A percentile compares a stretch with the other conserved stretches of the same genome.
These are phyloP conservation scores for Fusarium circinatum DNA, from an alignment of 2,329 filamentous ascomycete genomes.

Conservation along the genomic window DNA sequence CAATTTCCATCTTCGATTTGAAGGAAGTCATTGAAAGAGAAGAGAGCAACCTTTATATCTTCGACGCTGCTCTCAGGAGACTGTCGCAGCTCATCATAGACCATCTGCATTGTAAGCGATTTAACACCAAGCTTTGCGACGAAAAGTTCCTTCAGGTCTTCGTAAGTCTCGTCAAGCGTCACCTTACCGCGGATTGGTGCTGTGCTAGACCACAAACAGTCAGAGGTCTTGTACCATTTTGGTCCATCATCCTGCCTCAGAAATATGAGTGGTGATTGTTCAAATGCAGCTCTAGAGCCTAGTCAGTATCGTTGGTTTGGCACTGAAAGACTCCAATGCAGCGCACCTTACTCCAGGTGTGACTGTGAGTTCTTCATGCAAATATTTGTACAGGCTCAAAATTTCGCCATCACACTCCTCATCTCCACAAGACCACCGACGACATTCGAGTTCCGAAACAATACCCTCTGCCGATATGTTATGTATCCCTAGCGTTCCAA, in stretches of 20 bases:
- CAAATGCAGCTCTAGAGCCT: slow-evolving; percentile 12
- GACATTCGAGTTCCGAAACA: background rate
- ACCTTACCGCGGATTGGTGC: slow-evolving; percentile 19
- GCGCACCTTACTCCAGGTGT: background rate
- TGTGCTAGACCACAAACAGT: slow-evolving; percentile 33
- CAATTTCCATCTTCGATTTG: background rate
- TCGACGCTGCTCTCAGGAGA: background rate
- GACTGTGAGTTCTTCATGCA: background rate
- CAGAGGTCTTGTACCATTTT: slow-evolving; percentile 19
- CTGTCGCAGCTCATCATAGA: slow-evolving; percentile 31
- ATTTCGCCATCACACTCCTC: background rate
- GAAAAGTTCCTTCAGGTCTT: slow-evolving; percentile 10
- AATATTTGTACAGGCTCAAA: slow-evolving; percentile 1
- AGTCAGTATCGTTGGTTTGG: background rate
- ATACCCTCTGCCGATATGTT: background rate
- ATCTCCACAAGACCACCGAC: rapidly evolving
- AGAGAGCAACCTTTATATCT: slow-evolving; percentile 6
- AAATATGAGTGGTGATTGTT: slow-evolving; percentile 8
- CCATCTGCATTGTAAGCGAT: slow-evolving; percentile 24
- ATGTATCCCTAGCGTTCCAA: background rate
- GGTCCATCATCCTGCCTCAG: background rate
- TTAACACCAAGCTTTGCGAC: slow-evolving; percentile 21
- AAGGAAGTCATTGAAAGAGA: slow-evolving; percentile 20
- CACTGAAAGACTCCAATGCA: rapidly evolving
- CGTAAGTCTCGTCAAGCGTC: slow-evolving; percentile 12